Conservation (phyloP, 1,139 yeast genomes). For the Magnusiomyces suaveolens region DNA sequence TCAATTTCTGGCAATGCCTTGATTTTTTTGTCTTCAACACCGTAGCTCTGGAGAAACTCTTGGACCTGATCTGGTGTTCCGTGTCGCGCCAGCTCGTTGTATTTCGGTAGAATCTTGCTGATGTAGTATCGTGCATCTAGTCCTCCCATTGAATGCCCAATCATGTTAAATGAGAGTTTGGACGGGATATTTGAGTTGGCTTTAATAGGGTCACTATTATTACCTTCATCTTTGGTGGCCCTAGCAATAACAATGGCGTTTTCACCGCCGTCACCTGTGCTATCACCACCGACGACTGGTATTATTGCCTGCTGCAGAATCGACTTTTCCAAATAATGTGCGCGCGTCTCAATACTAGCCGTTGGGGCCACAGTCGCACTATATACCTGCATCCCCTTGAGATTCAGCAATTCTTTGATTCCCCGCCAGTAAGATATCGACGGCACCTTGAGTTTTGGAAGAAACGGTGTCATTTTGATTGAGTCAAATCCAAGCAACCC, state of each 20-base stretch:
- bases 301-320: slow-evolving; percentile 37
- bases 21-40: neutral
- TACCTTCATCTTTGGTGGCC: neutral
- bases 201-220: too few relatives aligned
- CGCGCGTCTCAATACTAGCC: slow-evolving; percentile 64
- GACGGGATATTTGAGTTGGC: too few relatives aligned
- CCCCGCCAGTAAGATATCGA: slow-evolving; percentile 72
- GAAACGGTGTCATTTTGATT: neutral
- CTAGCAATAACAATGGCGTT: too few relatives aligned
- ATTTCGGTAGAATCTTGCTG: slow-evolving; percentile 40
- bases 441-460: slow-evolving; percentile 26
- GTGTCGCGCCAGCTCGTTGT: slow-evolving; percentile 40
- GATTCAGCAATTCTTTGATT: slow-evolving; percentile 49
- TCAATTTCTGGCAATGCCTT: slow-evolving; percentile 10
- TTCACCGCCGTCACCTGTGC: too few relatives aligned
- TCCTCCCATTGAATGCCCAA: slow-evolving; percentile 97
- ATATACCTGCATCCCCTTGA: slow-evolving; percentile 56
- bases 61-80: neutral
- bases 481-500: slow-evolving; percentile 74
- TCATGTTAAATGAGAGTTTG: slow-evolving; percentile 42
- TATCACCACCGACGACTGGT: too few relatives aligned
- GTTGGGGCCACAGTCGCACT: slow-evolving; percentile 78
- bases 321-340: slow-evolving; percentile 46
- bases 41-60: neutral
- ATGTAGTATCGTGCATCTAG: slow-evolving; percentile 72